Evolutionary conservation across 805 yeast genomes (phyloP).

Genomic region (Debaryomyces tyrocola): DNA sequence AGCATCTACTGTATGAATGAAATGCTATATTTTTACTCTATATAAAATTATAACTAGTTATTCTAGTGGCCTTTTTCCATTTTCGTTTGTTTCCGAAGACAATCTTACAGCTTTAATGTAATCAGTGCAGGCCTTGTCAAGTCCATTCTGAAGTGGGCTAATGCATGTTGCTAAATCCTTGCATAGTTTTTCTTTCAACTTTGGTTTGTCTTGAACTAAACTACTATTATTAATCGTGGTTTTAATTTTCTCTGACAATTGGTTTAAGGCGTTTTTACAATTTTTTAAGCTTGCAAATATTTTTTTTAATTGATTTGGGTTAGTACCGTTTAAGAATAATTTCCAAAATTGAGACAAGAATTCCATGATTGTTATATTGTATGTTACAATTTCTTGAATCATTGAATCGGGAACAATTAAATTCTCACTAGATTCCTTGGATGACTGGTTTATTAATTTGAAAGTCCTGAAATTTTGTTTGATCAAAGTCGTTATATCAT

Average conservation of each 20-base stretch:
- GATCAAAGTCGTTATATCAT: conserved; percentile 29
- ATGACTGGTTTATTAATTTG: conserved; percentile 13
- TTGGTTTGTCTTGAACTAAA: conserved; percentile 25
- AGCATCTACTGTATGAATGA: no score
- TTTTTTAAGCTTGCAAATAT: conserved; percentile 36
- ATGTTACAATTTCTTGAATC: conserved; percentile 34
- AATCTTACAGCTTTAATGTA: conserved; percentile 29
- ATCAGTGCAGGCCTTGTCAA: conserved; percentile 34
- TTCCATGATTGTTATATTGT: conserved; percentile 42
- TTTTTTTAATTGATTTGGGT: conserved; percentile 38
- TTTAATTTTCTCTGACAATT: conserved; percentile 24
- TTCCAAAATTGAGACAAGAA: conserved; percentile 46
- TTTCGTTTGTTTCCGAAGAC: conserved; percentile 23
- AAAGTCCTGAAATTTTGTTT: conserved; percentile 36
- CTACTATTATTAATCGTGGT: conserved; percentile 23
- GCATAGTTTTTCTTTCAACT: conserved; percentile 30
- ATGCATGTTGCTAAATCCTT: conserved; percentile 34
- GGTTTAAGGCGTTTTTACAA: conserved; percentile 29
- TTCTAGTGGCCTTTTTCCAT: conserved; percentile 32
- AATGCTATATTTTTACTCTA: background rate
- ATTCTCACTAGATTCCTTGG: conserved; percentile 6
- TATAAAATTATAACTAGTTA: background rate
- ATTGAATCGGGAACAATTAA: conserved; percentile 24
- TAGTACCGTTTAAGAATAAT: conserved; percentile 33
- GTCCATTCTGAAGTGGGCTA: conserved; percentile 29